Evolutionary conservation across 192 early-diverging fungal genomes (phyloP).

Genomic region (Dimargaris xerosporica): DNA sequence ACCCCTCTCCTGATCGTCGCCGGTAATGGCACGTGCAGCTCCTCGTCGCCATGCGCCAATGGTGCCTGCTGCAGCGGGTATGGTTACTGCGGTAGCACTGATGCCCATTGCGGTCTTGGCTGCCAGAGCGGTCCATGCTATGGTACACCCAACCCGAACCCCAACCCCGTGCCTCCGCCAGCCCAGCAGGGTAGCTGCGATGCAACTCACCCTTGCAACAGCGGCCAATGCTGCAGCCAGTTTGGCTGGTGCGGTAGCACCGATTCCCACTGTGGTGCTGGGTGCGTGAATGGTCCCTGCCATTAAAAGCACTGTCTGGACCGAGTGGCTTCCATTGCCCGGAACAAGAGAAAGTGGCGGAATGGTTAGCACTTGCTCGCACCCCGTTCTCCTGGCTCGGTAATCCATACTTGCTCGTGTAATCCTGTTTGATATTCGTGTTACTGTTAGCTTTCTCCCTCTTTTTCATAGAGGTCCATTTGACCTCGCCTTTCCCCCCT

Average conservation of each 20-base stretch:
- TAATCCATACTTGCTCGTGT: too few species aligned
- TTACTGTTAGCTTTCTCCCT: too few species aligned
- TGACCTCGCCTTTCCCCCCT: too few species aligned
- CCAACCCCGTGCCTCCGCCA: not conserved
- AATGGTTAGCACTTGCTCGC: too few species aligned
- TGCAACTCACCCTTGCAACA: slow-evolving; percentile 2
- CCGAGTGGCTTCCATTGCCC: too few species aligned
- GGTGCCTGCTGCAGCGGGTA: slow-evolving; percentile 15
- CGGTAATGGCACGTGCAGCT: not conserved
- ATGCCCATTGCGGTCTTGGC: slow-evolving; percentile 13
- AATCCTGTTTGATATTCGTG: too few species aligned
- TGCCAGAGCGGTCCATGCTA: slow-evolving; percentile 14
- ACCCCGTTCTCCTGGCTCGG: too few species aligned
- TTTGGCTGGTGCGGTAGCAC: slow-evolving; percentile 6
- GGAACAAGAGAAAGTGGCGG: too few species aligned
- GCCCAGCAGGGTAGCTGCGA: not conserved
- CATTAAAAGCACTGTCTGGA: not conserved
- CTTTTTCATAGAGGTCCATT: too few species aligned
- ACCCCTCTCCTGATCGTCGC: not conserved
- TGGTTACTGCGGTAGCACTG: slow-evolving; percentile 15
- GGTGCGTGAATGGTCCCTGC: not conserved
- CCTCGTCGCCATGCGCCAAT: slow-evolving; percentile 1
- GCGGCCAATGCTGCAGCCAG: not conserved
- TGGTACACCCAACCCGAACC: not conserved
- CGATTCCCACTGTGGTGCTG: not conserved